Percentiles rank a stretch among this genome's conserved stretches.
Conservation (phyloP, 2,329 filamentous ascomycete species). For the Sporothrix euskadiensis region DNA sequence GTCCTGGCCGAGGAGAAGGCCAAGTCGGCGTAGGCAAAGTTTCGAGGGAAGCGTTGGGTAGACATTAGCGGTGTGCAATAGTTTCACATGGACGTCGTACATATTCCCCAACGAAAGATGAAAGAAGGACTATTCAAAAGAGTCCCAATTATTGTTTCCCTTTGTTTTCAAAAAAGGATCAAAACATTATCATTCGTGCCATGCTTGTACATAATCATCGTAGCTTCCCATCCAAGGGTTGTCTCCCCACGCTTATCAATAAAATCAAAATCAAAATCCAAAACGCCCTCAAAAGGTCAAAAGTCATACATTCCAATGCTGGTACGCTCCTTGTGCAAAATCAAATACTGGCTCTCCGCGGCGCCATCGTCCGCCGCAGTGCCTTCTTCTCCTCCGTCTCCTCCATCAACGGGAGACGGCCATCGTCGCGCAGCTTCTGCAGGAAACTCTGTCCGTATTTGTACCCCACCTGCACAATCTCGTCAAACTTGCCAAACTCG, state of each 20-base stretch:
- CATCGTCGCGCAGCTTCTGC: constrained; percentile 72
- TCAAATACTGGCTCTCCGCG: constrained; percentile 73
- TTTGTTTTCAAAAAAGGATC: not conserved
- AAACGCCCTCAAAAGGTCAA: not conserved
- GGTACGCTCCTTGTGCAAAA: not conserved
- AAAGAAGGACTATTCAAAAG: not conserved
- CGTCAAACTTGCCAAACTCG: constrained; percentile 96
- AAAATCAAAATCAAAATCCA: not conserved
- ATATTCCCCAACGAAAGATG: not conserved
- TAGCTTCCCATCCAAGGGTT: not conserved
- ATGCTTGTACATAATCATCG: constrained; percentile 10
- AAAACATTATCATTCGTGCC: constrained; percentile 1
- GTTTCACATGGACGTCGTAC: not conserved
- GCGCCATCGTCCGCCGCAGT: constrained; percentile 75
- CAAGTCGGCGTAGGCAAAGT: not conserved
- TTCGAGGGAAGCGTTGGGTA: not conserved
- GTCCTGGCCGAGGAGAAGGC: constrained; percentile 41
- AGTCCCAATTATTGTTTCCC: not conserved
- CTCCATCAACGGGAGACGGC: constrained; percentile 68
- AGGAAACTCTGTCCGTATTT: constrained; percentile 80
- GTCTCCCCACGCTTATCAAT: not conserved
- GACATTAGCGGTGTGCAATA: not conserved
- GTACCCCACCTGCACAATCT: constrained; percentile 90
- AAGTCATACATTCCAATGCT: not conserved
- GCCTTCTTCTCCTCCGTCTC: constrained; percentile 77